Evolutionary conservation across 495 filamentous ascomycete species (phyloP).

Genomic region (Bombardia bombarda): DNA sequence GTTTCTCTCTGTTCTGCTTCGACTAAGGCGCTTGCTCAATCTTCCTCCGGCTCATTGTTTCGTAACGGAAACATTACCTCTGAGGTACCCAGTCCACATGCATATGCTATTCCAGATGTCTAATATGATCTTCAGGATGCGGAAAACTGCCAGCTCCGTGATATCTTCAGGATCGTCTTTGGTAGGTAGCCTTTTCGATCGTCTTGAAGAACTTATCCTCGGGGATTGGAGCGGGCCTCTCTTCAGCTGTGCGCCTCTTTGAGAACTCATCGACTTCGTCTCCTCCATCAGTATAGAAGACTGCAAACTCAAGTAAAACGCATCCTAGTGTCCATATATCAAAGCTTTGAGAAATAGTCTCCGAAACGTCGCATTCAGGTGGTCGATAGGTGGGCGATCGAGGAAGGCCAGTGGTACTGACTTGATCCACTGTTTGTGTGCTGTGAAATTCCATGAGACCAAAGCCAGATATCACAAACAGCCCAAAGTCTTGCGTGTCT

Average conservation of each 20-base stretch:
- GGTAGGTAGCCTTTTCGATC: no score
- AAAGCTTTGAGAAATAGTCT: background rate
- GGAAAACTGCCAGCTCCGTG: no score
- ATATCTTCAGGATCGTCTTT: no score
- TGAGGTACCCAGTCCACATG: no score
- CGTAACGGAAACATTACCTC: no score
- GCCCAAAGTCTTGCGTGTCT: background rate
- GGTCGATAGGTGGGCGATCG: background rate
- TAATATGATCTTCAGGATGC: no score
- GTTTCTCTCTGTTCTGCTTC: no score
- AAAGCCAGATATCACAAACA: constrained; percentile 3
- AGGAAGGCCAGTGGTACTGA: background rate
- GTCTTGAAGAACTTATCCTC: background rate
- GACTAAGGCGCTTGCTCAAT: no score
- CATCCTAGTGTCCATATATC: constrained; percentile 3
- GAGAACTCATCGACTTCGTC: background rate
- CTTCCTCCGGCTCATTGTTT: no score
- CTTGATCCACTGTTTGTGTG: background rate
- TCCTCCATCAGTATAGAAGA: background rate
- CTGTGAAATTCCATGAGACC: background rate
- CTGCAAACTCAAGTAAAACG: constrained; percentile 1
- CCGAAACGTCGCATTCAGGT: constrained; percentile 1
- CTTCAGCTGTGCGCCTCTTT: background rate
- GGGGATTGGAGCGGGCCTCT: background rate
- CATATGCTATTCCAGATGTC: no score